Evolutionary conservation across 2,329 filamentous ascomycete species (phyloP).

Genomic region (Ophioceras dolichostomum): DNA sequence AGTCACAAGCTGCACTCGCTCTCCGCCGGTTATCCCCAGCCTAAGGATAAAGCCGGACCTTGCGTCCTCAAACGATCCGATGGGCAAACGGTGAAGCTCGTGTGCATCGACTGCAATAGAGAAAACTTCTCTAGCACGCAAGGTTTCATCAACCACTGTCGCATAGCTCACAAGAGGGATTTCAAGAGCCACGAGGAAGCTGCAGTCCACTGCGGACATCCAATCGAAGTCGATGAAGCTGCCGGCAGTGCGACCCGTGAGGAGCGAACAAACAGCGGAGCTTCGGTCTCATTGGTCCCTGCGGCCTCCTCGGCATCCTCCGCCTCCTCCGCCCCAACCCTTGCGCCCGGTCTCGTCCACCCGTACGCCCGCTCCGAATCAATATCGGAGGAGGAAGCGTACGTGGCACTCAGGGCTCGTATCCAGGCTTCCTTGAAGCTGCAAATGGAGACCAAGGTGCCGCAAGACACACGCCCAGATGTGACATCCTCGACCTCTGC

Average conservation of each 20-base stretch:
- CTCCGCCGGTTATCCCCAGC: constrained; percentile 55
- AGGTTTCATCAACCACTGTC: constrained; percentile 98
- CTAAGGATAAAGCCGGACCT: constrained; percentile 73
- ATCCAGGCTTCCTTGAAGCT: constrained; percentile 23
- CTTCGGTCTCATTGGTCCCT: too few relatives aligned
- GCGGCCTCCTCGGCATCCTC: constrained; percentile 26
- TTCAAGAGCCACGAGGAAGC: constrained; percentile 96
- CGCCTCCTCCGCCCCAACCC: too few relatives aligned
- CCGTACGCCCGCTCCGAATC: constrained; percentile 44
- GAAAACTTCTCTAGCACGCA: constrained; percentile 94
- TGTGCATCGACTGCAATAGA: constrained; percentile 78
- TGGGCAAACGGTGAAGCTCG: constrained; percentile 75
- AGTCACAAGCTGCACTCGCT: constrained; percentile 57
- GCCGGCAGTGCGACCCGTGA: constrained; percentile 33
- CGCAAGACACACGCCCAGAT: too few relatives aligned
- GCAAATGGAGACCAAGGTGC: too few relatives aligned
- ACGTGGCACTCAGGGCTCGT: constrained; percentile 11
- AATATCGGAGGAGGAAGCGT: neutral
- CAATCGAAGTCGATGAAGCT: constrained; percentile 57
- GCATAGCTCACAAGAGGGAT: constrained; percentile 84
- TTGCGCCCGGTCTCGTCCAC: too few relatives aligned
- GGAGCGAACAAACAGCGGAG: constrained; percentile 20
- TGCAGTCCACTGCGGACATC: constrained; percentile 74
- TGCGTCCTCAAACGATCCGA: constrained; percentile 80
- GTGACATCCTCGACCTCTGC: too few relatives aligned